Evolutionary conservation across 2,329 filamentous ascomycete genomes (phyloP), one percentile per base, ranked within the genome.

Genomic region (Verticillium klebahnii): DNA sequence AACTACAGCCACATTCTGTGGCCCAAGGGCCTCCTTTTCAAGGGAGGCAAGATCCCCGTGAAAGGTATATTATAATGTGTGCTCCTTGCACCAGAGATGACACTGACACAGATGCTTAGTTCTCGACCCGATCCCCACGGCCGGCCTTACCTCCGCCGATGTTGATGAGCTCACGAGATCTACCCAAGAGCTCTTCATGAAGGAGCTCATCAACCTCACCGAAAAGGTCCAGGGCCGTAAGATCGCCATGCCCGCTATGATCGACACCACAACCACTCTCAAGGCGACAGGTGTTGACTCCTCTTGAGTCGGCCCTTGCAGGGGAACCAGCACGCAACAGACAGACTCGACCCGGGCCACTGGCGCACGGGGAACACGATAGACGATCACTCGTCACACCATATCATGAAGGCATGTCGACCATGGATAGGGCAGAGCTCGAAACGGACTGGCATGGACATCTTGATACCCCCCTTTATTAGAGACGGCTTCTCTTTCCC

Each of bases 1-100:
- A 93, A 93, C 77, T 94, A 94, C 75, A 88, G 88, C 68, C 85
- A 92, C 72, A 72, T 93, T 37, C 77, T 93, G 66, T 87, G 86
- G 69, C 75, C 88, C 68, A 87, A 88, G 76, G 80, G 80, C 55
- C 72, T 85, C 68, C 79, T 85, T 50, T 94, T 94, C 71, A 86
- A 84, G 55, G 75, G 85, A 0, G 91, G 91, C 54, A 82, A 76
- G 54, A 87, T 98, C 63, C 90, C 91, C 14, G 81, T 93, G 64
- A 93, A 91, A 79, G 87, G 91, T 91, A 74, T 63, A 80, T 72
- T 19, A 50, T 63, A 50, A 50, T 63, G 50, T 60, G 58, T 58
- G 23, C 52, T 52, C 0, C 32, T 32, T 12, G 12, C 36, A 19
- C 57, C 52, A 40, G 5, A 23, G 32, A 29, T n/a, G 15, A 58